Evolutionary conservation across 768 basidiomycete species (phyloP).

Genomic region (Lepiota brunneoincarnata): DNA sequence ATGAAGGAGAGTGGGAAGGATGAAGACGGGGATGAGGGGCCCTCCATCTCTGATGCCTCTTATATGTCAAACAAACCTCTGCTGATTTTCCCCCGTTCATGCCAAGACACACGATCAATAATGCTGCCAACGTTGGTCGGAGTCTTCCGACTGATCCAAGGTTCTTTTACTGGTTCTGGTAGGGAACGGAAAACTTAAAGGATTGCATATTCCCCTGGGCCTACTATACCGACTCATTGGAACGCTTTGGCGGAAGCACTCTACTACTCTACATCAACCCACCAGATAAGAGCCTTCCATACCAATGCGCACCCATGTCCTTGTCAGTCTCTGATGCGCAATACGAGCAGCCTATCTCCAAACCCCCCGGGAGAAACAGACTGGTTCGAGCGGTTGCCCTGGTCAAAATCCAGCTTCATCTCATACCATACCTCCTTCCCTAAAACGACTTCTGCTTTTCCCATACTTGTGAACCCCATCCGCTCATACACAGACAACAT

Average conservation of each 20-base stretch:
- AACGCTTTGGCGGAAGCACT: too few species aligned
- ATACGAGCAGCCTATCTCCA: background rate
- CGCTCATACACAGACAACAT: conserved; percentile 1
- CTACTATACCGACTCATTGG: too few species aligned
- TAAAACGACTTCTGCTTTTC: background rate
- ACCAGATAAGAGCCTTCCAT: too few species aligned
- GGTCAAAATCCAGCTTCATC: background rate
- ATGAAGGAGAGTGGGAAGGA: too few species aligned
- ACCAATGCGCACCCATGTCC: too few species aligned
- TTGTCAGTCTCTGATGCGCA: too few species aligned
- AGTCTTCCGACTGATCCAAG: too few species aligned
- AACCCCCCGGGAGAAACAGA: background rate
- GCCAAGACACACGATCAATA: background rate
- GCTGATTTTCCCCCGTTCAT: background rate
- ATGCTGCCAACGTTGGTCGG: background rate
- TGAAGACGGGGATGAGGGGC: too few species aligned
- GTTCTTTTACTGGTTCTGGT: too few species aligned
- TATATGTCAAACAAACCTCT: background rate
- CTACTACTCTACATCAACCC: too few species aligned
- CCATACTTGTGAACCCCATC: background rate
- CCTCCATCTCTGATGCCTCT: background rate
- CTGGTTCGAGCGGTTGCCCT: background rate
- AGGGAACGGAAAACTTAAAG: too few species aligned
- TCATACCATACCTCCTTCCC: conserved; percentile 8
- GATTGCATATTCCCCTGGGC: too few species aligned